Conservation (phyloP, 768 basidiomycete genomes). For the Auricularia heimuer region DNA sequence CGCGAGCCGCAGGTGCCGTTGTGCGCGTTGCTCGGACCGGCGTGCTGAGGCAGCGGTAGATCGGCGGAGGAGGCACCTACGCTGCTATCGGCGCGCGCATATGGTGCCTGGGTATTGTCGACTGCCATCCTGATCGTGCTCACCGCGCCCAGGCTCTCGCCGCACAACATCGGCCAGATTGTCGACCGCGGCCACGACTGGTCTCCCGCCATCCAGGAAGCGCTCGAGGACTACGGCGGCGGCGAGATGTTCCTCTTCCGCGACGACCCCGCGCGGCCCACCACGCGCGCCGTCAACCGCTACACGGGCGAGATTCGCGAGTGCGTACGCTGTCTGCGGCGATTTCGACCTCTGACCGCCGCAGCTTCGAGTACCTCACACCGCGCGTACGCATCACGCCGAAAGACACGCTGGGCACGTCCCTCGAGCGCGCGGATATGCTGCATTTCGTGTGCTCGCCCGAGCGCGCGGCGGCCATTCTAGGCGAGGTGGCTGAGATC, state of each 20-base stretch:
- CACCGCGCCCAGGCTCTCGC: slow-evolving; percentile 44
- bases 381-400: slow-evolving; percentile 64
- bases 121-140: slow-evolving; percentile 5
- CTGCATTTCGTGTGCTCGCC: slow-evolving; percentile 88
- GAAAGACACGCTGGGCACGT: slow-evolving; percentile 47
- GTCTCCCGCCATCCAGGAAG: slow-evolving; percentile 42
- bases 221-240: slow-evolving; percentile 50
- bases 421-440: slow-evolving; percentile 37
- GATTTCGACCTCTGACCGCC: slow-evolving; percentile 4
- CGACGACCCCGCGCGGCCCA: slow-evolving; percentile 41
- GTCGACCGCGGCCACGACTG: slow-evolving; percentile 77
- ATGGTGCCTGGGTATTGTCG: slow-evolving; percentile 36
- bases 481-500: slow-evolving; percentile 48
- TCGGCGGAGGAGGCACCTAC: slow-evolving; percentile 70
- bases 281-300: slow-evolving; percentile 63
- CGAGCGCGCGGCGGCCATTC: slow-evolving; percentile 50
- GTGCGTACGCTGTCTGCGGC: slow-evolving; percentile 28
- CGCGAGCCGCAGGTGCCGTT: slow-evolving; percentile 41
- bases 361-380: slow-evolving; percentile 71
- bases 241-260: slow-evolving; percentile 70
- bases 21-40: not conserved
- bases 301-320: slow-evolving; percentile 65
- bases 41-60: slow-evolving; percentile 30
- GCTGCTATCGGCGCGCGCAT: slow-evolving; percentile 73
- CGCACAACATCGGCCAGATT: slow-evolving; percentile 66